Evolutionary conservation across 768 basidiomycete genomes (phyloP), one percentile per base, ranked within the genome.

Genomic region (Serendipita indica): DNA sequence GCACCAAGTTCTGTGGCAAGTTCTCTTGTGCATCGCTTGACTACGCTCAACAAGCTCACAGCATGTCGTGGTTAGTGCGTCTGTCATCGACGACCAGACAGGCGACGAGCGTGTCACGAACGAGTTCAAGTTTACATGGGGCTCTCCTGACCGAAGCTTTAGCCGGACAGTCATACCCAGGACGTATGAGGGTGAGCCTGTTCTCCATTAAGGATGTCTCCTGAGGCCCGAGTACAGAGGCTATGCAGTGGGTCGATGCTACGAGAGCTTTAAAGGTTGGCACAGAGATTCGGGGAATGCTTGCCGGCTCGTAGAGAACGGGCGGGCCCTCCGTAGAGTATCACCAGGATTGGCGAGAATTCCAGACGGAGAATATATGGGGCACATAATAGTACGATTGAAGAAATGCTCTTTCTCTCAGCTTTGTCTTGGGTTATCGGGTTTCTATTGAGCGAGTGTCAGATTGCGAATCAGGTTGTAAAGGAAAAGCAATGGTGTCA

Each of bases 221-320:
- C 62, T 43, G 5, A 43, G 41, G 27, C 41, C 7, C 5, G n/a
- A n/a, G 2, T 65, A 63, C 69, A 82, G 89, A 90, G 67, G 82
- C 85, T 3, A 91, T 92, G 87, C 69, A 81, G 25, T 91, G 86
- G 82, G 70, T 91, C 22, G 88, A 90, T 67, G 87, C 83, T 0
- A 79, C 77, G 60, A 74, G 88, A 3, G 81, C 86, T 1, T 71
- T 89, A 4, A 81, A 83, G 65, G 69, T 86, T 41, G 85, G 85
- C 2, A 75, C 76, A 32, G 79, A 82, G 64, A 86, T 89, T 65
- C 69, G 80, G 33, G 70, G 72, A 39, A 60, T 71, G 3, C 59
- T 61, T 12, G 58, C n/a, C n/a, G n/a, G n/a, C n/a, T n/a, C n/a
- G n/a, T n/a, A n/a, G n/a, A n/a, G n/a, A n/a, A n/a, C n/a, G n/a